Conservation (phyloP, 176 grass and related monocot species). For the Canna indica region DNA sequence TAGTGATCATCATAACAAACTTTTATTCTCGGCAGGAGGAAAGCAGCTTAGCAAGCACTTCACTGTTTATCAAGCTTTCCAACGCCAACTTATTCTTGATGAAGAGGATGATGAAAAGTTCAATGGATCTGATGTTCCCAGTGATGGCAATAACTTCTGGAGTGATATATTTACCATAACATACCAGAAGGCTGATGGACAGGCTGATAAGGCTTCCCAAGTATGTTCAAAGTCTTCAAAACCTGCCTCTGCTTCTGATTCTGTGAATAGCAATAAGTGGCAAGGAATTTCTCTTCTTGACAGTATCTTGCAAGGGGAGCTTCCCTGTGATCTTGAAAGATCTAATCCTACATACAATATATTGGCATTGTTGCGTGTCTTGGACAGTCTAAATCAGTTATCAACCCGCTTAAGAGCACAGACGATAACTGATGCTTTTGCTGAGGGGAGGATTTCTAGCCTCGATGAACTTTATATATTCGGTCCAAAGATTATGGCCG, state of each 20-base stretch:
- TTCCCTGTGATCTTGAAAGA: constrained; percentile 69
- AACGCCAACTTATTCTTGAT: constrained; percentile 48
- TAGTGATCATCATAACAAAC: constrained; percentile 46
- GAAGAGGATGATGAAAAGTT: constrained; percentile 66
- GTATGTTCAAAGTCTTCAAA: constrained; percentile 39
- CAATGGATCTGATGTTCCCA: constrained; percentile 41
- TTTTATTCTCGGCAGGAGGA: constrained; percentile 62
- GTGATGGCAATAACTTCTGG: not conserved
- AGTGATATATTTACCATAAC: constrained; percentile 84
- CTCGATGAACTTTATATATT: constrained; percentile 35
- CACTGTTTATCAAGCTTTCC: constrained; percentile 84
- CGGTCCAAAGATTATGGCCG: constrained; percentile 36
- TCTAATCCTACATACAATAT: constrained; percentile 65
- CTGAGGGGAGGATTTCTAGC: constrained; percentile 33
- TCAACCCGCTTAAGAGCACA: constrained; percentile 49
- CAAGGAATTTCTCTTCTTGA: constrained; percentile 50
- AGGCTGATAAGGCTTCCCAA: constrained; percentile 35
- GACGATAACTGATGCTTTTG: constrained; percentile 65
- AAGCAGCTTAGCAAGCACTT: constrained; percentile 77
- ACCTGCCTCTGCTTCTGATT: constrained; percentile 28
- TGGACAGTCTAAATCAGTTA: constrained; percentile 69
- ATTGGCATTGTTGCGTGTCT: constrained; percentile 59
- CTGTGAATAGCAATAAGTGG: constrained; percentile 13
- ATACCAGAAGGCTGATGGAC: constrained; percentile 74
- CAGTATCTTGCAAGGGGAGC: constrained; percentile 71